Percentiles rank a stretch among this genome's conserved stretches.
Conservation (phyloP, 2,329 filamentous ascomycete species). For the Penicillium sp. region DNA sequence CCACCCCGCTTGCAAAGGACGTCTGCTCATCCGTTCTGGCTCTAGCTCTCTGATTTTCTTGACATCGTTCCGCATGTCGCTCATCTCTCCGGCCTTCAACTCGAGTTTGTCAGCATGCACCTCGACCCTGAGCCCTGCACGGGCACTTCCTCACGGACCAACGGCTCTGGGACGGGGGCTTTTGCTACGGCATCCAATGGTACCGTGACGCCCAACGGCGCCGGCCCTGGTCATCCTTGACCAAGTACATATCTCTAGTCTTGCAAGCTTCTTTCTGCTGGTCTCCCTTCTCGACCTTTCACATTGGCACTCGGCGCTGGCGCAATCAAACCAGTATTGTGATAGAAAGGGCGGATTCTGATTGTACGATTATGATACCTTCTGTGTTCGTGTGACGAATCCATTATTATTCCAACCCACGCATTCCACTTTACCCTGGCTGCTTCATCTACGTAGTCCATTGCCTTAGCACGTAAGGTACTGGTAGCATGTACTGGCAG, state of each 20-base stretch:
- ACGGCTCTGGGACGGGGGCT: constrained; percentile 25
- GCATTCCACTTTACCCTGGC: neutral
- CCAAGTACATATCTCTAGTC: constrained; percentile 38
- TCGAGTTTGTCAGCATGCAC: constrained; percentile 38
- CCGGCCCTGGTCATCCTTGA: constrained; percentile 31
- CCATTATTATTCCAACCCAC: constrained; percentile 7
- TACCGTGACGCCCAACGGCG: constrained; percentile 27
- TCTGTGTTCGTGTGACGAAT: constrained; percentile 27
- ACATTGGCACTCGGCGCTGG: constrained; percentile 14
- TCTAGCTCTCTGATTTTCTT: constrained; percentile 45
- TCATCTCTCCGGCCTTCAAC: constrained; percentile 40
- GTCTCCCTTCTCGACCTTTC: constrained; percentile 17
- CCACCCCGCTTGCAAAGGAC: neutral
- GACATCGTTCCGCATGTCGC: constrained; percentile 45
- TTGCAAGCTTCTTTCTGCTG: neutral
- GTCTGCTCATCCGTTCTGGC: constrained; percentile 8
- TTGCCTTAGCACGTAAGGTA: too few species aligned
- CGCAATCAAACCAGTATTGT: constrained; percentile 14
- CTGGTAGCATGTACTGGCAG: too few species aligned
- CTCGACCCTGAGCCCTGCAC: constrained; percentile 33
- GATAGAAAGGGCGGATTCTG: constrained; percentile 30
- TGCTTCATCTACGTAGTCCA: too few species aligned
- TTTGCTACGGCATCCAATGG: constrained; percentile 24
- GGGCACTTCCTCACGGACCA: constrained; percentile 20
- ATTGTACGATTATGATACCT: constrained; percentile 43